A percentile compares a stretch with the other conserved stretches of the same genome.
phyloP scores from a whole-genome alignment of 2,329 filamentous ascomycete species.

The Metarhizium robertsii region DNA sequence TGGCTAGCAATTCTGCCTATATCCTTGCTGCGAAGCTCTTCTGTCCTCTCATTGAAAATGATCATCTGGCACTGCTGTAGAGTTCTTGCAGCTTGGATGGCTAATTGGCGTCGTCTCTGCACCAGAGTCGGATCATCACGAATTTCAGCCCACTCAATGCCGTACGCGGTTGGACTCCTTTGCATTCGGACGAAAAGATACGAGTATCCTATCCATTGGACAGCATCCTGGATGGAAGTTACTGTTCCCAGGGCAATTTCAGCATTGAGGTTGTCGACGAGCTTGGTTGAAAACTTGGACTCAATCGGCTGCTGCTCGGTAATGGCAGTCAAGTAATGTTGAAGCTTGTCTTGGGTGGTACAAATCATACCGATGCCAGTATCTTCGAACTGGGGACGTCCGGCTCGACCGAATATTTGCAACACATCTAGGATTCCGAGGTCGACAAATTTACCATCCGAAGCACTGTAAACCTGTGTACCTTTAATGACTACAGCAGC shows the following conservation, averaged over 20 bases:
- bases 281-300: slow-evolving; percentile 85
- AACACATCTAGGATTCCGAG: slow-evolving; percentile 93
- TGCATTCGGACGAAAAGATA: slow-evolving; percentile 97
- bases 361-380: slow-evolving; percentile 97
- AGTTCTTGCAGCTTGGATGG: slow-evolving; percentile 79
- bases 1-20: slow-evolving; percentile 95
- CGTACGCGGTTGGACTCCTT: slow-evolving; percentile 81
- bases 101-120: slow-evolving; percentile 72
- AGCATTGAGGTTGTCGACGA: slow-evolving; percentile 95
- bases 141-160: slow-evolving; percentile 89
- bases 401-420: slow-evolving; percentile 96
- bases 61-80: slow-evolving; percentile 97
- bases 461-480: slow-evolving; percentile 91
- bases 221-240: slow-evolving; percentile 84
- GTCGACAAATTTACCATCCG: slow-evolving; percentile 94
- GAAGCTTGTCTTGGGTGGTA: slow-evolving; percentile 86
- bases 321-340: slow-evolving; percentile 85
- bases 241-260: slow-evolving; percentile 92
- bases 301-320: slow-evolving; percentile 96
- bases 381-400: slow-evolving; percentile 94
- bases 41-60: slow-evolving; percentile 90
- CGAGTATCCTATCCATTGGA: slow-evolving; percentile 96
- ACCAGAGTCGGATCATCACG: slow-evolving; percentile 82
- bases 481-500: slow-evolving; percentile 97
- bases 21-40: slow-evolving; percentile 89